Percentiles rank a stretch among this genome's conserved stretches.
phyloP scores from a whole-genome alignment of 2,329 filamentous ascomycete species.

The Aspergillus udagawae region DNA sequence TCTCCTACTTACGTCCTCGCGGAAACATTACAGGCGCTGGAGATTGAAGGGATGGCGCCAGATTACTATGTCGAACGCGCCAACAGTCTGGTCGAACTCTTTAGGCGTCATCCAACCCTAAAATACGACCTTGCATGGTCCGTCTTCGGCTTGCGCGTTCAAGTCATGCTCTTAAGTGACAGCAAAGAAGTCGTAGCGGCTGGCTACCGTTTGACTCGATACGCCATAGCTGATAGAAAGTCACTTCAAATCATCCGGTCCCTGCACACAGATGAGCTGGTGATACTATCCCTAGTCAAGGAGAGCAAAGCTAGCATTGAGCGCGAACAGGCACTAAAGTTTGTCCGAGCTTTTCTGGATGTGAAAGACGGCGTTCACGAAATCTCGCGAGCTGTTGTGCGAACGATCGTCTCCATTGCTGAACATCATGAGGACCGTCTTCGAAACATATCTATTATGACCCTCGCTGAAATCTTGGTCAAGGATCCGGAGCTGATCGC shows the following conservation, averaged over 20 bases:
- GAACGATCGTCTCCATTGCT: slow-evolving; percentile 86
- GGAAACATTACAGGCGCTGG: slow-evolving; percentile 84
- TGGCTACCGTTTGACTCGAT: slow-evolving; percentile 87
- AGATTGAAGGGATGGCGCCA: slow-evolving; percentile 78
- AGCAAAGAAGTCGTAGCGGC: slow-evolving; percentile 93
- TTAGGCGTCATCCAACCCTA: slow-evolving; percentile 84
- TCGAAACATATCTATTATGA: slow-evolving; percentile 86
- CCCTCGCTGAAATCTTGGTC: slow-evolving; percentile 84
- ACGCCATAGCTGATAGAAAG: slow-evolving; percentile 86
- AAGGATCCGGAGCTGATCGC: slow-evolving; percentile 78
- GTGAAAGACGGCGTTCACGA: slow-evolving; percentile 89
- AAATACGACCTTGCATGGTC: slow-evolving; percentile 98
- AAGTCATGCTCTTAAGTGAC: slow-evolving; percentile 92
- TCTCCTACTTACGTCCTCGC: slow-evolving; percentile 88
- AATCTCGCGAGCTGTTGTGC: slow-evolving; percentile 78
- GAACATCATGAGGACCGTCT: slow-evolving; percentile 82
- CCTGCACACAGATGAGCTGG: slow-evolving; percentile 87
- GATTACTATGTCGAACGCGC: slow-evolving; percentile 94
- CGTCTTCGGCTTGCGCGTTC: slow-evolving; percentile 87
- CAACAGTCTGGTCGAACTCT: slow-evolving; percentile 92
- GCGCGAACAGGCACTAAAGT: slow-evolving; percentile 93
- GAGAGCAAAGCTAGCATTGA: slow-evolving; percentile 97
- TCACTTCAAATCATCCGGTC: slow-evolving; percentile 84
- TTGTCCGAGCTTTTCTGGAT: slow-evolving; percentile 89
- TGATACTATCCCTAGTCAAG: slow-evolving; percentile 88